Conservation (phyloP, 305 asterid species). For the Stenogyne calaminthoides region DNA sequence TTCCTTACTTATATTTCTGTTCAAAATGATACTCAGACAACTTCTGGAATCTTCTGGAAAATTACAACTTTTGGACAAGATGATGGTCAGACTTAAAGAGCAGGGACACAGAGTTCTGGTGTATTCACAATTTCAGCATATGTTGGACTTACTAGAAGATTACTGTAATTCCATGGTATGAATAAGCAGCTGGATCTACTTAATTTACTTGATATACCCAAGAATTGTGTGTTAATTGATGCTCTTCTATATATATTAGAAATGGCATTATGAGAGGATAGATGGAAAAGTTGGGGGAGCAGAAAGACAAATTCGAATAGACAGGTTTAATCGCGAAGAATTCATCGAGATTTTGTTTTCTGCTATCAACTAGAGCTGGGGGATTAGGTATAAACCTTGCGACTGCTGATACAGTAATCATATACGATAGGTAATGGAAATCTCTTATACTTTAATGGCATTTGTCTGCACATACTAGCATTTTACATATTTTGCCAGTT, state of each 20-base stretch:
- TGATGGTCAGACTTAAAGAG: constrained; percentile 93
- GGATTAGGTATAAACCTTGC: constrained; percentile 99
- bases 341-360: constrained; percentile 93
- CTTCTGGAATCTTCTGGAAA: constrained; percentile 93
- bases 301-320: constrained; percentile 95
- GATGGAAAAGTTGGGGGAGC: constrained; percentile 98
- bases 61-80: constrained; percentile 92
- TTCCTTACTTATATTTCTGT: constrained; percentile 14
- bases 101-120: constrained; percentile 96
- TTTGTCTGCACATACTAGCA: constrained; percentile 24
- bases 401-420: constrained; percentile 95
- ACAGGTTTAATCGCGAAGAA: constrained; percentile 92
- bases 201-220: constrained; percentile 16
- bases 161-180: constrained; percentile 86
- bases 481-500: background rate
- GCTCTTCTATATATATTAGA: constrained; percentile 49
- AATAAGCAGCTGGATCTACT: constrained; percentile 27
- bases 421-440: constrained; percentile 83
- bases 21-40: constrained; percentile 55
- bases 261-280: constrained; percentile 91
- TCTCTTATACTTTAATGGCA: constrained; percentile 21
- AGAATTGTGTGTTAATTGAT: constrained; percentile 16
- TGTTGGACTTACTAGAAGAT: constrained; percentile 95
- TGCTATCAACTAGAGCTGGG: constrained; percentile 98
- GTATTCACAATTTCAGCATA: constrained; percentile 93